Evolutionary conservation across 2,329 filamentous ascomycete genomes (phyloP), one percentile per base, ranked within the genome.

Genomic region (Madurella mycetomatis): DNA sequence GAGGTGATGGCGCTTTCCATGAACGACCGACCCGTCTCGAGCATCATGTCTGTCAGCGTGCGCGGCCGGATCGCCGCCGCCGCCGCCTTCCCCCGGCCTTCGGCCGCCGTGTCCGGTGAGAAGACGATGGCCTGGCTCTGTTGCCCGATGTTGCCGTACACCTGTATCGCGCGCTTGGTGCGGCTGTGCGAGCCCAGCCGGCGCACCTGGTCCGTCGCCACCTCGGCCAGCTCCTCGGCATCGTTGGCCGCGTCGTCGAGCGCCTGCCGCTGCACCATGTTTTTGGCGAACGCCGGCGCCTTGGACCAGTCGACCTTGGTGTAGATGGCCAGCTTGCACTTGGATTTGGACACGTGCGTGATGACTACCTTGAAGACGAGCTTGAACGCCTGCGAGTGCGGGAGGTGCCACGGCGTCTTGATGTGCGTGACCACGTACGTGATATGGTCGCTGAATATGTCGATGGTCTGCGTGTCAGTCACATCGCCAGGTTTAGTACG

Each of bases 321-420:
- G 71, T 90, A 95, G 42, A 97, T 83, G 25, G 91, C 87, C 52
- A 99, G 81, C 73, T 94, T 96, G 70, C 90, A 95, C 69, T 87
- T 91, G 12, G 89, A 91, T 72, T 97, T 97, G 49, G 90, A 85
- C 56, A 92, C 81, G 66, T 97, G 90, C 2, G 94, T 96, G 59
- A 99, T 94, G 60, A 96, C 90, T 59, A 96, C 85, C 71, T 96
- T 96, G 61, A 84, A 92, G 54, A 95, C 83, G 18, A 96, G 76
- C 63, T 86, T 86, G 72, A 97, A 95, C 49, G 84, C 81, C 47
- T 84, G 78, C 50, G 86, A 83, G 67, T 91, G 86, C 12, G 94
- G 94, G 39, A 97, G 78, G 73, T 96, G 90, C 90, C 90, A 95
- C 8, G 82, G 79, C 16, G 79, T 84, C 67, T 81, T 83, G 66